Conservation (phyloP, 306 rosid genomes). For the Castanea mollissima region DNA sequence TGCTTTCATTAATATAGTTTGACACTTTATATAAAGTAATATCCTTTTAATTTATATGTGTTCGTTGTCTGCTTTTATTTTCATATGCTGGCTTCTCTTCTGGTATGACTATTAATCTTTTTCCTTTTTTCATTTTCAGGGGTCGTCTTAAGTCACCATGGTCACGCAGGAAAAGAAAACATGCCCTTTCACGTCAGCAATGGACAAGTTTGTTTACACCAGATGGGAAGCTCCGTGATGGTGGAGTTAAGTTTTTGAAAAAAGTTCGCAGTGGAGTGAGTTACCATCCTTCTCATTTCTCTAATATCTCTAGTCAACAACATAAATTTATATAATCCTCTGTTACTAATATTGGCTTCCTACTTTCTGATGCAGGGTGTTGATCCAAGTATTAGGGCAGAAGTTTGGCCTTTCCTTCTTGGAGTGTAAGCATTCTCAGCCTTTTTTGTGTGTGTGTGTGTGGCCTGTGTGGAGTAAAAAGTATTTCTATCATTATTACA, state of each 20-base stretch:
- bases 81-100: neutral
- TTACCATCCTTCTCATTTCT: constrained; percentile 19
- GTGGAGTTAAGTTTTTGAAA: constrained; percentile 85
- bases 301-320: constrained; percentile 4
- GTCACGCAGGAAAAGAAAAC: constrained; percentile 96
- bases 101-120: neutral
- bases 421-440: constrained; percentile 81
- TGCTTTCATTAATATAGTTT: constrained; percentile 13
- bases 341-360: neutral
- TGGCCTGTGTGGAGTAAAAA: neutral
- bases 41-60: constrained; percentile 8
- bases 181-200: constrained; percentile 69
- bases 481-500: neutral
- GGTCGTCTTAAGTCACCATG: constrained; percentile 96
- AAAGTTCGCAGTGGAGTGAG: constrained; percentile 99
- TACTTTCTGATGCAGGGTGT: constrained; percentile 67
- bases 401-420: constrained; percentile 98
- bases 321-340: constrained; percentile 58
- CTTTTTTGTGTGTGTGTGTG: neutral
- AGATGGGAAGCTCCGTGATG: constrained; percentile 82
- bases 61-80: constrained; percentile 11
- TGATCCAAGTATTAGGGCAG: constrained; percentile 86
- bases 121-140: constrained; percentile 44
- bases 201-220: constrained; percentile 77
- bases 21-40: neutral